These are phyloP conservation scores for Agaricus sinodeliciosus DNA, from an alignment of 768 basidiomycete species.

Conservation along the genomic window DNA sequence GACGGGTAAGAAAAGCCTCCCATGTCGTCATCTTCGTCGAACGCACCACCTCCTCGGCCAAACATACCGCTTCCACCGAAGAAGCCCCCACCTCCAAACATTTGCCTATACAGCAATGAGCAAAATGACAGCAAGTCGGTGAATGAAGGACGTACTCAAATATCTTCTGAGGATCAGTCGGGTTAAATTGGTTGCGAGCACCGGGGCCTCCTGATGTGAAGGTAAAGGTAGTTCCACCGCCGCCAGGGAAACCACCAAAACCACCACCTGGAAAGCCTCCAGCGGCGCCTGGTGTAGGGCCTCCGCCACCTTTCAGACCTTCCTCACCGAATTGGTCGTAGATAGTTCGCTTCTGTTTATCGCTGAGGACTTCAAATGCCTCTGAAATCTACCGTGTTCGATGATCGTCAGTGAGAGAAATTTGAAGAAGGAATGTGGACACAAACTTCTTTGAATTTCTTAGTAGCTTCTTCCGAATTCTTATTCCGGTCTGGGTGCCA, in stretches of 20 bases:
- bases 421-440: background rate
- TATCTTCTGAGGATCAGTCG: constrained; percentile 79
- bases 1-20: constrained; percentile 32
- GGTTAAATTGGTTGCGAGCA: constrained; percentile 45
- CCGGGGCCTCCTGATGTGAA: constrained; percentile 49
- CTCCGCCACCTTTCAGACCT: constrained; percentile 75
- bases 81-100: constrained; percentile 38
- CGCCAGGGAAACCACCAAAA: constrained; percentile 35
- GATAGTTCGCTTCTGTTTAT: constrained; percentile 74
- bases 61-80: constrained; percentile 28
- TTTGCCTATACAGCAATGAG: constrained; percentile 35
- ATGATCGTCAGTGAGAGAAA: constrained; percentile 6
- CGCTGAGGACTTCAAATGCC: constrained; percentile 92
- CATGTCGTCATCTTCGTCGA: constrained; percentile 47
- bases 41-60: constrained; percentile 28
- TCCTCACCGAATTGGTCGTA: constrained; percentile 97
- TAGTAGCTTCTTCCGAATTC: constrained; percentile 78
- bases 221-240: constrained; percentile 41
- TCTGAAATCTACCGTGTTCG: constrained; percentile 66
- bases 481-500: constrained; percentile 93
- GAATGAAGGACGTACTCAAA: constrained; percentile 61
- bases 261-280: constrained; percentile 26
- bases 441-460: constrained; percentile 87
- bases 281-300: constrained; percentile 38
- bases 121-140: background rate